Conservation (phyloP, 305 asterid genomes). For the Ilex paraguariensis region DNA sequence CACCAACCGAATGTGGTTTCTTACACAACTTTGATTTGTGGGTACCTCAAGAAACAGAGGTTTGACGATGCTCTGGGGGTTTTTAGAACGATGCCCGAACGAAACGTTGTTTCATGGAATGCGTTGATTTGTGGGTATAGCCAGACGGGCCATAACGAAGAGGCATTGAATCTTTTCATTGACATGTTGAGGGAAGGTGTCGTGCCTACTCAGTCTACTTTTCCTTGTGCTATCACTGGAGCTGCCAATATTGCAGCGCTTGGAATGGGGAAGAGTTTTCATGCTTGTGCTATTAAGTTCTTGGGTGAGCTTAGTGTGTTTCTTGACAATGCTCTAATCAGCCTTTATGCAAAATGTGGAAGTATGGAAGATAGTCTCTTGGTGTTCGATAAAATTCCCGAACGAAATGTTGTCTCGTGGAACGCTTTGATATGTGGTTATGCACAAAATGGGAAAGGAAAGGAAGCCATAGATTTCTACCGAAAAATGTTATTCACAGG, state of each 20-base stretch:
- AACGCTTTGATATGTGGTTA: constrained; percentile 63
- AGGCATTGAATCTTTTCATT: constrained; percentile 49
- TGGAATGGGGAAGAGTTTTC: constrained; percentile 69
- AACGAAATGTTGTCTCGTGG: constrained; percentile 54
- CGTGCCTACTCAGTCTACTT: constrained; percentile 46
- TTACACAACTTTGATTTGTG: constrained; percentile 55
- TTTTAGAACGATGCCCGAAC: constrained; percentile 50
- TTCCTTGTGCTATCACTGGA: constrained; percentile 56
- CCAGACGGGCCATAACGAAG: constrained; percentile 66
- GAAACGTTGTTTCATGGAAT: constrained; percentile 70
- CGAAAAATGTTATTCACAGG: constrained; percentile 33
- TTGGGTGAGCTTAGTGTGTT: constrained; percentile 46
- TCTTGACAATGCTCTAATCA: constrained; percentile 50
- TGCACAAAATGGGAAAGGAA: constrained; percentile 65
- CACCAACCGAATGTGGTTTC: constrained; percentile 67
- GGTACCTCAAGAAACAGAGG: constrained; percentile 47
- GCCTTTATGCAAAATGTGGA: constrained; percentile 78
- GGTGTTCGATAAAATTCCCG: constrained; percentile 31
- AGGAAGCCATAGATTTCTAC: constrained; percentile 39
- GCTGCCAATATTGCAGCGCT: constrained; percentile 72
- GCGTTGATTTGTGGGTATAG: constrained; percentile 62
- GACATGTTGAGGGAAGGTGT: constrained; percentile 58
- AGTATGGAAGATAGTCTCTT: constrained; percentile 50
- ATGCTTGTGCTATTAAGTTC: constrained; percentile 70
- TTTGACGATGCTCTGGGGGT: constrained; percentile 44